Conservation (phyloP, 2,329 filamentous ascomycete genomes). For the Cytospora piceae region DNA sequence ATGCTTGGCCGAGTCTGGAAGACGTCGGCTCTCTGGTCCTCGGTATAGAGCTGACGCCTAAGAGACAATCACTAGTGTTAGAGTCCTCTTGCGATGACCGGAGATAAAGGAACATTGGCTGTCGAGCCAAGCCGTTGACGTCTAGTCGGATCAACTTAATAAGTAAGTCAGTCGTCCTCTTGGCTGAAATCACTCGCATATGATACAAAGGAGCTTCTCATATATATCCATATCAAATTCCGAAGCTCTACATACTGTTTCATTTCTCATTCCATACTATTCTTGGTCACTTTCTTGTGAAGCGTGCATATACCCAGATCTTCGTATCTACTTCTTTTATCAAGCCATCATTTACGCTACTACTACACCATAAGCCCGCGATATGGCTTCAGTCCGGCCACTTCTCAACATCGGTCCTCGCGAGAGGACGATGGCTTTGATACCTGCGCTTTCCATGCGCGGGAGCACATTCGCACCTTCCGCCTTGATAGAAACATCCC, state of each 20-base stretch:
- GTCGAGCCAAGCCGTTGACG: constrained; percentile 4
- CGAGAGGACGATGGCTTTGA: constrained; percentile 13
- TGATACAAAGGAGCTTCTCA: neutral
- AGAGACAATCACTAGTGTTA: constrained; percentile 12
- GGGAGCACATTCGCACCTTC: constrained; percentile 18
- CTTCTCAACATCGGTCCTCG: constrained; percentile 10
- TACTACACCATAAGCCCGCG: neutral
- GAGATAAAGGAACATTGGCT: constrained; percentile 27
- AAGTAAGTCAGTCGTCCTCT: constrained; percentile 16
- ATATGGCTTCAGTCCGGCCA: constrained; percentile 28
- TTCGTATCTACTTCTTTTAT: constrained; percentile 11
- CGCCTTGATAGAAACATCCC: constrained; percentile 18
- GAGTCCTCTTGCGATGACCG: constrained; percentile 25
- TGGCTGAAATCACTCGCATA: neutral
- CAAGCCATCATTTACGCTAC: constrained; percentile 3
- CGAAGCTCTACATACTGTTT: neutral
- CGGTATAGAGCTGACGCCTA: neutral
- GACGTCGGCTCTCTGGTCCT: neutral
- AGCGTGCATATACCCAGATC: constrained; percentile 20
- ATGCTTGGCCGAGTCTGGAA: neutral
- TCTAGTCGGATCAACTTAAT: neutral
- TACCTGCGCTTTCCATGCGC: constrained; percentile 14
- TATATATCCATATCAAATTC: constrained; percentile 10
- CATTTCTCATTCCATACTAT: neutral
- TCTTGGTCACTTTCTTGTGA: constrained; percentile 4